These are phyloP conservation scores for Cyberlindnera misumaiensis DNA, from an alignment of 805 yeast species.

Conservation along the genomic window DNA sequence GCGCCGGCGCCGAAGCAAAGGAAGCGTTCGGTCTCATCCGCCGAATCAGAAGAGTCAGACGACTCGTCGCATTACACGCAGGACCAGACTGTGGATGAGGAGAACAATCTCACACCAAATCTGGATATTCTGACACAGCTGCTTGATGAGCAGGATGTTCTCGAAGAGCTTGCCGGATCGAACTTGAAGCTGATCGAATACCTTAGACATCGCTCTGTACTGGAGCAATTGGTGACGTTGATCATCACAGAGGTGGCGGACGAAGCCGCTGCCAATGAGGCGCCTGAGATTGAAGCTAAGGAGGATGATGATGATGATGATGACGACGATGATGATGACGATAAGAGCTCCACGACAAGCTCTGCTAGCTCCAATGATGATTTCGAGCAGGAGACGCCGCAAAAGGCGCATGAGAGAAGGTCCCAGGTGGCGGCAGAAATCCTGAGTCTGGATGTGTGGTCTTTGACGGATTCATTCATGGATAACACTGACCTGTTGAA, in stretches of 20 bases:
- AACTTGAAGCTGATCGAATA: slow-evolving; percentile 73
- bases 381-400: slow-evolving; percentile 28
- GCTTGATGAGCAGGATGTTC: slow-evolving; percentile 66
- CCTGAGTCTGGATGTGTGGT: slow-evolving; percentile 89
- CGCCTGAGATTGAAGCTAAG: neutral
- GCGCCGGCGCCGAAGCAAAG: slow-evolving; percentile 20
- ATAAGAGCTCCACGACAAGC: slow-evolving; percentile 22
- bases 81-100: slow-evolving; percentile 26
- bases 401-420: slow-evolving; percentile 32
- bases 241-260: slow-evolving; percentile 32
- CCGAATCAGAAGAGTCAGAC: slow-evolving; percentile 15
- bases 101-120: slow-evolving; percentile 34
- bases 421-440: slow-evolving; percentile 83
- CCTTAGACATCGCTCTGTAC: slow-evolving; percentile 69
- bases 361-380: slow-evolving; percentile 25
- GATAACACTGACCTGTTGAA: slow-evolving; percentile 59
- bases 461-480: slow-evolving; percentile 84
- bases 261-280: neutral
- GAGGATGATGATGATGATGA: slow-evolving; percentile 2
- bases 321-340: slow-evolving; percentile 17
- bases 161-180: slow-evolving; percentile 66
- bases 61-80: slow-evolving; percentile 13
- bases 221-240: slow-evolving; percentile 61
- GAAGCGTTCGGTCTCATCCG: slow-evolving; percentile 12
- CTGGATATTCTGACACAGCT: slow-evolving; percentile 45